phyloP scores from a whole-genome alignment of 2,329 filamentous ascomycete genomes.

The Tolypocladium capitatum region DNA sequence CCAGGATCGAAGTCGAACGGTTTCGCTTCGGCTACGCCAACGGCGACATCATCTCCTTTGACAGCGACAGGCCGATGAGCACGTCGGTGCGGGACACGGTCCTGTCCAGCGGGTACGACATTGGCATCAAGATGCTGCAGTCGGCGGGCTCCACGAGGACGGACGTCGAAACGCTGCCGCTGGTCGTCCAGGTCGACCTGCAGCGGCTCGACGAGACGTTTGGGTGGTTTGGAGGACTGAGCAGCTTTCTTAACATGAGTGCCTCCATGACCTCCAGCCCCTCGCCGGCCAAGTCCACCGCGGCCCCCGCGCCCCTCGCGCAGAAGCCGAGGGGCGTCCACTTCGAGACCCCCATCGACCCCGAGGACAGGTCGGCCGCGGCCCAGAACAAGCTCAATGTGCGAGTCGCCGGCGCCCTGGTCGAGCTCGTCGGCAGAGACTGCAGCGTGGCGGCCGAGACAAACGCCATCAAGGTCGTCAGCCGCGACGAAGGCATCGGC shows the following conservation, averaged over 20 bases:
- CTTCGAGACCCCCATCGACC: conserved; percentile 40
- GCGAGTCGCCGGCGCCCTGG: conserved; percentile 60
- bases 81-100: conserved; percentile 47
- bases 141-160: conserved; percentile 33
- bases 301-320: conserved; percentile 22
- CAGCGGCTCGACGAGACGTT: conserved; percentile 76
- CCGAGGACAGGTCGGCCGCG: conserved; percentile 30
- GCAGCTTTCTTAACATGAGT: conserved; percentile 79
- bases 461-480: conserved; percentile 70
- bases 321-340: conserved; percentile 42
- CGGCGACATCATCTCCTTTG: conserved; percentile 51
- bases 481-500: conserved; percentile 58
- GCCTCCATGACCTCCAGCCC: conserved; percentile 67
- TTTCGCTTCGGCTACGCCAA: conserved; percentile 50
- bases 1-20: conserved; percentile 36
- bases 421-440: conserved; percentile 64
- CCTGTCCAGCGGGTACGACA: conserved; percentile 41
- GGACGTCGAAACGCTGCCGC: conserved; percentile 61
- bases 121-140: conserved; percentile 39
- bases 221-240: conserved; percentile 79
- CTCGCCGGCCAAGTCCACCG: conserved; percentile 29
- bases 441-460: conserved; percentile 64
- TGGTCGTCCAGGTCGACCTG: conserved; percentile 65
- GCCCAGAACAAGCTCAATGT: conserved; percentile 58
- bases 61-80: conserved; percentile 41